Percentiles rank a stretch among this genome's conserved stretches.
These are phyloP conservation scores for Penicillium sp. DNA, from an alignment of 2,329 filamentous ascomycete species.

Conservation along the genomic window DNA sequence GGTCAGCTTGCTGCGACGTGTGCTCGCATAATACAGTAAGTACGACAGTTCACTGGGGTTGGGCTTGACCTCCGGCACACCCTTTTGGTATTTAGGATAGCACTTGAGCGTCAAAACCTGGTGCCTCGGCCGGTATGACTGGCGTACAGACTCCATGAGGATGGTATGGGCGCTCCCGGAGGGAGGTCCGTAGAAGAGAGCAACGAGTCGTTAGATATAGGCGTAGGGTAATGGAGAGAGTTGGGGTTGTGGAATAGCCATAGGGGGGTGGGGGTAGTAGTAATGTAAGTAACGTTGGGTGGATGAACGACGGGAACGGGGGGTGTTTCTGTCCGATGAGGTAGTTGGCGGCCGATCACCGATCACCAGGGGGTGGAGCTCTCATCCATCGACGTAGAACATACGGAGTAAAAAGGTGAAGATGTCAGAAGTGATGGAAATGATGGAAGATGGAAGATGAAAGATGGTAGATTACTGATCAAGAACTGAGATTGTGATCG, in stretches of 20 bases:
- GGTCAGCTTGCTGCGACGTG: slow-evolving; percentile 87
- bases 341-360: slow-evolving; percentile 22
- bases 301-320: slow-evolving; percentile 21
- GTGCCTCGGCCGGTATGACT: slow-evolving; percentile 79
- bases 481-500: neutral
- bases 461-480: too few species aligned
- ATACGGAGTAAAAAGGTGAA: neutral
- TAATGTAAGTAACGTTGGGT: neutral
- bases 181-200: slow-evolving; percentile 6
- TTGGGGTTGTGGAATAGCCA: slow-evolving; percentile 11
- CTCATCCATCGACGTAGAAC: slow-evolving; percentile 1
- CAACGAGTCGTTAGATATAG: slow-evolving; percentile 1
- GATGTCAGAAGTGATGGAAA: neutral
- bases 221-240: neutral
- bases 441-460: neutral
- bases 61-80: slow-evolving; percentile 84
- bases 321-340: slow-evolving; percentile 19
- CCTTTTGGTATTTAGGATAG: slow-evolving; percentile 89
- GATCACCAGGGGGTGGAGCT: slow-evolving; percentile 25
- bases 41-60: slow-evolving; percentile 97
- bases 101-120: slow-evolving; percentile 94
- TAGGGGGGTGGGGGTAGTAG: slow-evolving; percentile 10
- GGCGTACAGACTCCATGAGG: slow-evolving; percentile 54
- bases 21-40: slow-evolving; percentile 92
- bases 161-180: slow-evolving; percentile 9